Base-by-base conservation (phyloP, 768 basidiomycete species). In the Paxillus ammoniavirescens region DNA sequence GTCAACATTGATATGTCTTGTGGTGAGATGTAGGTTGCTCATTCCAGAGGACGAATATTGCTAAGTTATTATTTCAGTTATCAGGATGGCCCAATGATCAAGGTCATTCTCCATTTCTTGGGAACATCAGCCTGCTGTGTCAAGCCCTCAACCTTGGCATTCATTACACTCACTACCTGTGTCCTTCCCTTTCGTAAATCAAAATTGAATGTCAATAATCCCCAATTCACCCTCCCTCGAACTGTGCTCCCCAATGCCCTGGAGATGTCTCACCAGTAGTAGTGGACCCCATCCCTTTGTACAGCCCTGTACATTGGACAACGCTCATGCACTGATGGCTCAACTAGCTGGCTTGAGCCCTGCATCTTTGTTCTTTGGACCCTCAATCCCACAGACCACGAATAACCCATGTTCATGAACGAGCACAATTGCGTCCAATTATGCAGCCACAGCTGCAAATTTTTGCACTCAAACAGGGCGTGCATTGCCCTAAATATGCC, bases 291-390 rank as follows among this genome's bases (percentile, higher is more conserved):
- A n/a, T n/a, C n/a, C n/a, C n/a, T n/a, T n/a, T n/a, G n/a, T n/a
- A n/a, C n/a, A n/a, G n/a, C n/a, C n/a, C n/a, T n/a, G n/a, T n/a
- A n/a, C n/a, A n/a, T n/a, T n/a, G n/a, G n/a, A n/a, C n/a, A n/a
- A n/a, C n/a, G n/a, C n/a, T n/a, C n/a, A n/a, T n/a, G 63, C 69
- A 13, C 71, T 79, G 0, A 64, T 83, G 40, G 76, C 66, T 43
- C 81, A 86, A 36, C 75, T 82, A 17, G 75, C 83, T 17, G 85
- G 74, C 49, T 63, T 58, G 8, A 72, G 80, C 59, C 78, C 82
- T 2, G 84, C 84, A n/a, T 82, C 85, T 0, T 69, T 86, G 12
- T 88, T 89, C 67, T 89, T 89, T 62, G 87, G 86, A 3, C 70
- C 70, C 2, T 65, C 70, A n/a, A 70, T 71, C 8, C 70, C 71